Conservation (phyloP, 2,329 filamentous ascomycete genomes). For the Penicillium sp. region DNA sequence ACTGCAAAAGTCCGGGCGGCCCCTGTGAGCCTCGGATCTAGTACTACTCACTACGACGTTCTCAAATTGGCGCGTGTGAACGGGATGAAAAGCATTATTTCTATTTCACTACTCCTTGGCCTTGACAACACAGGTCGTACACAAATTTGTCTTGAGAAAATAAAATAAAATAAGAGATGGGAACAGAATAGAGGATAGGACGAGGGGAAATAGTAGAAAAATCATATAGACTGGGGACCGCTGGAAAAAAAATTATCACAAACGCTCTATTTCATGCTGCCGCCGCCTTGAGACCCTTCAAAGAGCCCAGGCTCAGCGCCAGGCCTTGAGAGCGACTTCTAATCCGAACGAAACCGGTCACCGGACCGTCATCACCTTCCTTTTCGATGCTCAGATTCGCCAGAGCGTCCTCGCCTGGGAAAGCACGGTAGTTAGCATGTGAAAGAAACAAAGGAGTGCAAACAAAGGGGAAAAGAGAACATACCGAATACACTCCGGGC, state of each 20-base stretch:
- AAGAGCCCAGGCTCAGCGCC: constrained; percentile 86
- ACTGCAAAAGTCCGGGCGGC: constrained; percentile 11
- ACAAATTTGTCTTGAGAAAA: constrained; percentile 37
- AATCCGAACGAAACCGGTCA: constrained; percentile 97
- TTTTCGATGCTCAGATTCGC: constrained; percentile 98
- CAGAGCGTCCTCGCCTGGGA: constrained; percentile 89
- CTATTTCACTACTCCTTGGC: constrained; percentile 29
- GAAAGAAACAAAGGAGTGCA: neutral
- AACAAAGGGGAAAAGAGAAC: constrained; percentile 38
- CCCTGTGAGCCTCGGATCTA: constrained; percentile 19
- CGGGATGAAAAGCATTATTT: constrained; percentile 23
- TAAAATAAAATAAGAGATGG: constrained; percentile 22
- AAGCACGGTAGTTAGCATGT: neutral
- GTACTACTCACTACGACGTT: too few species aligned
- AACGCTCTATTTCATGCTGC: constrained; percentile 39
- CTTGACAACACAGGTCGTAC: constrained; percentile 28
- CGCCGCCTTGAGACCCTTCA: constrained; percentile 88
- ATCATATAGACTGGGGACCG: constrained; percentile 36
- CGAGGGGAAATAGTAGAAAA: constrained; percentile 27
- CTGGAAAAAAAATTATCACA: constrained; percentile 27
- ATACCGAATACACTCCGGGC: constrained; percentile 97
- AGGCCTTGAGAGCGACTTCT: constrained; percentile 94
- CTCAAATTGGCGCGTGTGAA: neutral
- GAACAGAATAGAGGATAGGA: constrained; percentile 11
- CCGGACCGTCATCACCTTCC: constrained; percentile 90